These are phyloP conservation scores for Nepenthes gracilis DNA, from an alignment of 148 eudicot species.

Conservation along the genomic window DNA sequence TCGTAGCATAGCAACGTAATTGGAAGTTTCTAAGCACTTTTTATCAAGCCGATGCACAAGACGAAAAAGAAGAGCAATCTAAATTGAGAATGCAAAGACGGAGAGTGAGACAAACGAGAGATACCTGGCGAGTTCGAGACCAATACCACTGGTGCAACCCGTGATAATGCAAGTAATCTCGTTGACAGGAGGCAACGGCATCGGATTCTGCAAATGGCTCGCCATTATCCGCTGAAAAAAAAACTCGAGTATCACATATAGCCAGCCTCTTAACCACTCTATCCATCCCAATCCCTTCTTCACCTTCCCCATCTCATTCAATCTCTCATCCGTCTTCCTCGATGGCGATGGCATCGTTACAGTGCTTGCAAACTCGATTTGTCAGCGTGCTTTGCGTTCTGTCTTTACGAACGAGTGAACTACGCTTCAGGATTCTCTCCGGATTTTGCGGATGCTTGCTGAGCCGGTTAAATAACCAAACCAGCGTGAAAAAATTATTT, in stretches of 20 bases:
- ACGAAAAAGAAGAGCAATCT: not conserved
- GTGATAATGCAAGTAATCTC: slow-evolving; percentile 70
- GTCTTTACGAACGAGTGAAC: too few species aligned
- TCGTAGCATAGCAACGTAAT: too few species aligned
- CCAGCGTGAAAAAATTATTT: too few species aligned
- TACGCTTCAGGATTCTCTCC: too few species aligned
- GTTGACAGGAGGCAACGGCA: slow-evolving; percentile 75
- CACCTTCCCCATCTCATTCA: slow-evolving; percentile 13
- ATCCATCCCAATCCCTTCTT: slow-evolving; percentile 75
- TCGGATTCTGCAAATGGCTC: slow-evolving; percentile 63
- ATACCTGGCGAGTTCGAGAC: slow-evolving; percentile 77
- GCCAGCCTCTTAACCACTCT: slow-evolving; percentile 82
- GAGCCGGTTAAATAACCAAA: too few species aligned
- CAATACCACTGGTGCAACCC: slow-evolving; percentile 89
- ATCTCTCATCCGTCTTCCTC: slow-evolving; percentile 2
- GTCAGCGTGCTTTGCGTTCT: too few species aligned
- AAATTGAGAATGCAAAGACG: not conserved
- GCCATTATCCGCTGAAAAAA: slow-evolving; percentile 79
- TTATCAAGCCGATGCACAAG: not conserved
- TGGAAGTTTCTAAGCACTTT: too few species aligned
- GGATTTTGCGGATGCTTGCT: too few species aligned
- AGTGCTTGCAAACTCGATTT: too few species aligned
- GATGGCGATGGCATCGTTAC: slow-evolving; percentile 2
- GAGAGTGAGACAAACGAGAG: not conserved
- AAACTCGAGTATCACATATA: slow-evolving; percentile 51